These are phyloP conservation scores for Termitomyces sp. DNA, from an alignment of 768 basidiomycete genomes.

Conservation along the genomic window DNA sequence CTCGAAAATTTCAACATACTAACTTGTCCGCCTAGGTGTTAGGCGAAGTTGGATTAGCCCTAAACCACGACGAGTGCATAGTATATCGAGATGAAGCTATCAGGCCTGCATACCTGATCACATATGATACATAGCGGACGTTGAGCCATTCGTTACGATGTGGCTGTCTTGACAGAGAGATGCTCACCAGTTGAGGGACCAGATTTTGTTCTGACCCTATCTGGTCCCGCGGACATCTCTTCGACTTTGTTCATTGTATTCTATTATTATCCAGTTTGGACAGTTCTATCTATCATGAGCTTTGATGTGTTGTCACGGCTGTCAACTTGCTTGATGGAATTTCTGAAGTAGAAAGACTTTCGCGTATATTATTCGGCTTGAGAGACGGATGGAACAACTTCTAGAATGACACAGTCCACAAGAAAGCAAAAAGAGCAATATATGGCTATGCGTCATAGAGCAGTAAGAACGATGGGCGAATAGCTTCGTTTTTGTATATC, in stretches of 20 bases:
- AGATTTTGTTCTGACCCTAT: background rate
- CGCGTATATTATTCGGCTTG: too few species aligned
- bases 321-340: background rate
- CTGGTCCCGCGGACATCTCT: background rate
- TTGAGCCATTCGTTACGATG: background rate
- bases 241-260: background rate
- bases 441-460: constrained; percentile 49
- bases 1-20: background rate
- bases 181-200: background rate
- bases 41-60: constrained; percentile 56
- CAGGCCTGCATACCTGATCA: constrained; percentile 62
- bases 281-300: background rate
- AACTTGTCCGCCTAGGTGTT: constrained; percentile 18
- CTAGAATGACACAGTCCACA: background rate
- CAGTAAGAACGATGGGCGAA: constrained; percentile 65
- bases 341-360: background rate
- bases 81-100: constrained; percentile 70
- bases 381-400: background rate
- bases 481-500: constrained; percentile 67
- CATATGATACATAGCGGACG: constrained; percentile 45
- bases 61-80: constrained; percentile 69
- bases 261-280: background rate
- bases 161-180: background rate
- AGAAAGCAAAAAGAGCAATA: background rate
- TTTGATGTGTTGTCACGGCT: background rate